Conservation (phyloP, 208 protist genomes). For the Herpetomonas samuelpessoai region DNA sequence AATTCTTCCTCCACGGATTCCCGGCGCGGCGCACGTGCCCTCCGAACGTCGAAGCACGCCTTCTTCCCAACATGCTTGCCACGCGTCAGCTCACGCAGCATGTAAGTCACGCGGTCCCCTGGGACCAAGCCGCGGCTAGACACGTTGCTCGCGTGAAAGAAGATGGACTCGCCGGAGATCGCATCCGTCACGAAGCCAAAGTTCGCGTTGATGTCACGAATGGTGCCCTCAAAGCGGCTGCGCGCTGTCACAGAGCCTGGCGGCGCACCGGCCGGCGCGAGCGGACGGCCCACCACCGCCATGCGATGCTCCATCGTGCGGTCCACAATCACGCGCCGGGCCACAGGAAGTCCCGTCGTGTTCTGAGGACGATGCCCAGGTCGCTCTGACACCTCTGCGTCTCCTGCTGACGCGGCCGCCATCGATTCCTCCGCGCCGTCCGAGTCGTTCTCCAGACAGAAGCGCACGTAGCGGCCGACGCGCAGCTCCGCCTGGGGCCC, state of each 20-base stretch:
- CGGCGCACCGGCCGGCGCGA: slow-evolving; percentile 5
- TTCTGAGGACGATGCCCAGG: slow-evolving; percentile 3
- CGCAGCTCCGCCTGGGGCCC: slow-evolving; percentile 16
- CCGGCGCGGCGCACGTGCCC: neutral
- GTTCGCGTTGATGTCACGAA: slow-evolving; percentile 42
- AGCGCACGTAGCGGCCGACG: slow-evolving; percentile 60
- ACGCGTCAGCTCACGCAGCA: slow-evolving; percentile 41
- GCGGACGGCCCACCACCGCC: slow-evolving; percentile 9
- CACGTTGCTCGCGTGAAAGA: slow-evolving; percentile 66
- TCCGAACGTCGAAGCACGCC: slow-evolving; percentile 50
- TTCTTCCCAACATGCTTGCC: slow-evolving; percentile 73
- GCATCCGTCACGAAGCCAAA: slow-evolving; percentile 76
- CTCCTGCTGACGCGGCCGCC: neutral
- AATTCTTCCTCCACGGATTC: neutral
- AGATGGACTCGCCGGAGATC: slow-evolving; percentile 65
- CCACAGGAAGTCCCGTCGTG: slow-evolving; percentile 2
- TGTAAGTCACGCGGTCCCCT: slow-evolving; percentile 62
- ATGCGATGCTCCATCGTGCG: slow-evolving; percentile 25
- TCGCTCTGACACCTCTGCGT: slow-evolving; percentile 2
- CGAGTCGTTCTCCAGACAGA: slow-evolving; percentile 42
- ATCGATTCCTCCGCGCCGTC: slow-evolving; percentile 6
- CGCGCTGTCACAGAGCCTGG: slow-evolving; percentile 19
- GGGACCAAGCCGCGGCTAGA: slow-evolving; percentile 12
- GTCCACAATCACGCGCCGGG: slow-evolving; percentile 59
- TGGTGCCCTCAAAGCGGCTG: slow-evolving; percentile 37